phyloP scores from a whole-genome alignment of 176 grass and related monocot species.

The Rhynchospora pubera region DNA sequence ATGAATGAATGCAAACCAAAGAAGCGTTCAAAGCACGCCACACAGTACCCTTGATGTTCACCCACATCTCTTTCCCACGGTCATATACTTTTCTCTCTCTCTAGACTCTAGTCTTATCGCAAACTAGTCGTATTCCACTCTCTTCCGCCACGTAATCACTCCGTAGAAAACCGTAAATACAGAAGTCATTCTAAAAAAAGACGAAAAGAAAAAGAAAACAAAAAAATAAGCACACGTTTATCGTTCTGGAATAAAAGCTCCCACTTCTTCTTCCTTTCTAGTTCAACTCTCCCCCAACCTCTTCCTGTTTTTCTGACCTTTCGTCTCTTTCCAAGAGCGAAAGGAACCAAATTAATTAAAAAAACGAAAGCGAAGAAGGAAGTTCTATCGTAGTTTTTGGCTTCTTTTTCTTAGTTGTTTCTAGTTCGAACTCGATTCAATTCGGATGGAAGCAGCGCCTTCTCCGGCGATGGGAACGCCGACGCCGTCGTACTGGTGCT shows the following conservation, averaged over 20 bases:
- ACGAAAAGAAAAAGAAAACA: background rate
- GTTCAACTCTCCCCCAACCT: background rate
- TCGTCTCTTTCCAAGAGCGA: conserved; percentile 21
- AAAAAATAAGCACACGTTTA: conserved; percentile 24
- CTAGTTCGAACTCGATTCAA: background rate
- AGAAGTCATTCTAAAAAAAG: background rate
- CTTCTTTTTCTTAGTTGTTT: conserved; percentile 8
- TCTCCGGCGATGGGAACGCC: conserved; percentile 10
- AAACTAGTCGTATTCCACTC: background rate
- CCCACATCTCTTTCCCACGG: background rate
- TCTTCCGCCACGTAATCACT: background rate
- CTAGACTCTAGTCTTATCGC: too few species aligned
- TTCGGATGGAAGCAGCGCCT: conserved; percentile 1
- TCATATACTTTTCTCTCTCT: background rate
- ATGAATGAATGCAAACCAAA: background rate
- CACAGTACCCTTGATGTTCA: background rate
- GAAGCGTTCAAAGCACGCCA: conserved; percentile 22
- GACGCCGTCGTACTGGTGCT: conserved; percentile 85
- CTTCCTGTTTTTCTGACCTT: conserved; percentile 8
- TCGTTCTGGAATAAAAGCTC: conserved; percentile 20
- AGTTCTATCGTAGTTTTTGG: conserved; percentile 1
- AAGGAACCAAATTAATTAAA: background rate
- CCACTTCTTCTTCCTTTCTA: background rate
- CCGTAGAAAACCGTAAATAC: background rate
- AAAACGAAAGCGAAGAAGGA: background rate